Evolutionary conservation across 2,329 filamentous ascomycete species (phyloP).

Genomic region (Monilinia aucupariae): DNA sequence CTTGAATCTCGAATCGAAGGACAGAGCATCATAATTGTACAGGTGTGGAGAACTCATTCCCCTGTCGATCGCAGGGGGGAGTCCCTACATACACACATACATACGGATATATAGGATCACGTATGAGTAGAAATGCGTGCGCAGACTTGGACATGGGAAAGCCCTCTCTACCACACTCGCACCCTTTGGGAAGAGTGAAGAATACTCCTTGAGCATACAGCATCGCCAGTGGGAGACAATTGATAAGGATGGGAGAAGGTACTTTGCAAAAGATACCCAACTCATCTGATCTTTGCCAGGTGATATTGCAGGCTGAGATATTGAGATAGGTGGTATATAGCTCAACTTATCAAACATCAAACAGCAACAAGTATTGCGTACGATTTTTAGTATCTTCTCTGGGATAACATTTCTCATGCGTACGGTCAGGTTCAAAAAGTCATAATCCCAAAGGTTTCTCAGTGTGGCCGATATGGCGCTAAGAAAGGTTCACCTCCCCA

Average conservation of each 20-base stretch:
- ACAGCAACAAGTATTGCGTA: neutral
- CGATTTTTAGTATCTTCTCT: neutral
- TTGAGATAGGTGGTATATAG: neutral
- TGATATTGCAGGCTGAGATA: neutral
- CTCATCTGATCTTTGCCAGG: neutral
- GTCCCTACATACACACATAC: too few species aligned
- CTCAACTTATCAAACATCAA: neutral
- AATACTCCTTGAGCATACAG: neutral
- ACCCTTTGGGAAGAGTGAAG: neutral
- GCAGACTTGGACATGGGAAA: neutral
- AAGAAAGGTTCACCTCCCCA: neutral
- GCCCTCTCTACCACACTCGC: neutral
- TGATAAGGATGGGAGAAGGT: neutral
- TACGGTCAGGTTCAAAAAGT: neutral
- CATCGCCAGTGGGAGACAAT: neutral
- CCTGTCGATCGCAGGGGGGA: neutral
- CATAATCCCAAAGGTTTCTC: neutral
- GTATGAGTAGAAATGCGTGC: neutral
- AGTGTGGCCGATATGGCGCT: neutral
- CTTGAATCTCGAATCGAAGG: neutral
- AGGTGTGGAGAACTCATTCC: neutral
- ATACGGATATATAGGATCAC: neutral
- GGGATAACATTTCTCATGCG: neutral
- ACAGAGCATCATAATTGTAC: neutral
- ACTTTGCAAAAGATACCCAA: neutral